Base-by-base conservation (phyloP, 2,329 filamentous ascomycete genomes). In the Neurospora sp. region DNA sequence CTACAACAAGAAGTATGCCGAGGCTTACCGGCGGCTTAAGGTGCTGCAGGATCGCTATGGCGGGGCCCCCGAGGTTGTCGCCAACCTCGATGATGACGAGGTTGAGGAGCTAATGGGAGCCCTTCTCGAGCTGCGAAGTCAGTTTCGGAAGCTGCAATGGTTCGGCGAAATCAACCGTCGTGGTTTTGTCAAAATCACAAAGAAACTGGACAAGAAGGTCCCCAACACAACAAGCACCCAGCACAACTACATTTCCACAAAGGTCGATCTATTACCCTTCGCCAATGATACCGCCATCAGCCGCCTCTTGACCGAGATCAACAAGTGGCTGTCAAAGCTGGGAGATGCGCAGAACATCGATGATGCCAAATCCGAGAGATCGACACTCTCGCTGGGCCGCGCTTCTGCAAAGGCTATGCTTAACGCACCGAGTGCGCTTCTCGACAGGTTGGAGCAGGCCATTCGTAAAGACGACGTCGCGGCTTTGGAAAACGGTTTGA, bases 181-280 rank as follows among this genome's bases (percentile, higher is more conserved):
- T 73, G 96, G 96, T 1, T 99, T 99, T 77, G 88, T 96, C 79
- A 99, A 99, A 83, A 99, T 99, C 80, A 97, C 96, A 68, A 99
- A 99, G 84, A 99, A 99, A 81, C 84, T 97, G 66, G 96, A 99
- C 81, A 99, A 99, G 83, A 97, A 97, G 82, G 88, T 97, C 2
- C 86, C 91, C 66, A 88, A 89, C 3, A 87, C 89, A 67, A 62
- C 28, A 36, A 62, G 52, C 52, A 90, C 92, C 0, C 94, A 97
- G 82, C 89, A 92, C 78, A 88, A 89, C 70, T 99, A 98, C 77
- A 85, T 99, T 71, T 89, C 91, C 52, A 93, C 93, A 66, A 97
- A 96, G 82, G 95, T 99, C 70, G 92, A 97, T 74, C 90, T 92
- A 1, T 90, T 90, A 74, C 88, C 92, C 0, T 99, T 99, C 80